phyloP scores from a whole-genome alignment of 2,329 filamentous ascomycete species.

The Shiraia sp. region DNA sequence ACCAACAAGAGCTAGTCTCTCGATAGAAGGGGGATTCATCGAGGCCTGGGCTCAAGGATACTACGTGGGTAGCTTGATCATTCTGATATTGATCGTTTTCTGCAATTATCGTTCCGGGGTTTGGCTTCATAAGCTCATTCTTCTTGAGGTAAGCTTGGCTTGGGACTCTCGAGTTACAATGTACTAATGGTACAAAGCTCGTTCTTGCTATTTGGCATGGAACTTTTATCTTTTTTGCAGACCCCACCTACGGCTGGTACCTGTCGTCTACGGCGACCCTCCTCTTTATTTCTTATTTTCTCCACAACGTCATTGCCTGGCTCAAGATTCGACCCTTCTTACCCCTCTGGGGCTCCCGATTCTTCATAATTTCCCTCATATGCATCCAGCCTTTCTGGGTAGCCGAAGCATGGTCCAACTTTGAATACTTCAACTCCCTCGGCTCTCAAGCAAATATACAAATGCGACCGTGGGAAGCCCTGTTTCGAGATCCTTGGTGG shows the following conservation, averaged over 20 bases:
- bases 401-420: conserved; percentile 42
- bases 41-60: conserved; percentile 45
- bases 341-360: conserved; percentile 36
- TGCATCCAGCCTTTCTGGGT: conserved; percentile 42
- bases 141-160: conserved; percentile 31
- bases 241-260: conserved; percentile 41
- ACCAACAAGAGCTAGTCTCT: conserved; percentile 31
- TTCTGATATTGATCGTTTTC: conserved; percentile 42
- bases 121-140: conserved; percentile 40
- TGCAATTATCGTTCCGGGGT: conserved; percentile 42
- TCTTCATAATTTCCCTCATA: conserved; percentile 38
- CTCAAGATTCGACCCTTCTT: conserved; percentile 42
- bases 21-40: conserved; percentile 32
- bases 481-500: conserved; percentile 42
- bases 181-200: conserved; percentile 25
- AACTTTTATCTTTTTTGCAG: conserved; percentile 39
- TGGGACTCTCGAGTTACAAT: not conserved
- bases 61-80: conserved; percentile 39
- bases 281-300: conserved; percentile 42
- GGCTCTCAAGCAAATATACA: conserved; percentile 32
- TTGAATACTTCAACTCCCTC: conserved; percentile 39
- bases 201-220: conserved; percentile 43
- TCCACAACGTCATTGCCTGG: conserved; percentile 43
- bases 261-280: conserved; percentile 38
- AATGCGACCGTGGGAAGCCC: conserved; percentile 39